Base-by-base conservation (phyloP, 139 green algal genomes). In the Micractinium sp. region DNA sequence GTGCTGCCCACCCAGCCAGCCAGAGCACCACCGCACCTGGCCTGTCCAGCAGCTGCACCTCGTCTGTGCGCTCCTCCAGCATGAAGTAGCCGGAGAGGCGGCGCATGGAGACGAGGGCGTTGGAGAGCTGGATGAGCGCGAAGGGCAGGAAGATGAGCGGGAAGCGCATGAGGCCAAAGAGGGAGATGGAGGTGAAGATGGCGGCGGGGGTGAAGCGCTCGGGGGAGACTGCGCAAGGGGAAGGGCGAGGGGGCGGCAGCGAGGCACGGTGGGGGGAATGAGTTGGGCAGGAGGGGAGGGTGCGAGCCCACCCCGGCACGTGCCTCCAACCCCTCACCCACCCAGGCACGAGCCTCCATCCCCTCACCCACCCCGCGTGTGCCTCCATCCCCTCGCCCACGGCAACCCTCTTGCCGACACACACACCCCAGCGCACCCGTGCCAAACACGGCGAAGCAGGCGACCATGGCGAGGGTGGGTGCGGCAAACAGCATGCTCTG, bases 161-260 rank as follows among this genome's bases (percentile, higher is more conserved):
- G 88, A 99, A 97, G 82, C 97, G 96, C 93, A 99, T 95, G 86
- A 99, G 93, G 56, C 94, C 94, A 89, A 99, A 99, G 33, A 98
- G 93, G 41, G 97, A 89, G 71, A 99, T 95, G 1, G 97, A 93
- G 23, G 97, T 96, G 93, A 98, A 99, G 80, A 97, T 95, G 66
- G 88, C 89, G 22, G 94, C 89, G 33, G 95, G 81, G 31, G 90
- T 95, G 78, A 97, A 95, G 31, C 29, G 38, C 41, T 90, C 66
- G 60, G 91, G 85, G 71, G 88, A 53, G 39, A 85, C 90, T 87
- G 83, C 67, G 33, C 20, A 3, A 3, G 36, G 36, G 61, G 29
- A 12, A 5, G 35, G 82, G 23, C 35, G 23, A 1, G 53, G 80
- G 5, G n/a, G 20, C 39, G 41, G 27, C 71, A 36, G 71, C 27